phyloP scores from a whole-genome alignment of 2,329 filamentous ascomycete genomes.

The Paramyrothecium sp. region DNA sequence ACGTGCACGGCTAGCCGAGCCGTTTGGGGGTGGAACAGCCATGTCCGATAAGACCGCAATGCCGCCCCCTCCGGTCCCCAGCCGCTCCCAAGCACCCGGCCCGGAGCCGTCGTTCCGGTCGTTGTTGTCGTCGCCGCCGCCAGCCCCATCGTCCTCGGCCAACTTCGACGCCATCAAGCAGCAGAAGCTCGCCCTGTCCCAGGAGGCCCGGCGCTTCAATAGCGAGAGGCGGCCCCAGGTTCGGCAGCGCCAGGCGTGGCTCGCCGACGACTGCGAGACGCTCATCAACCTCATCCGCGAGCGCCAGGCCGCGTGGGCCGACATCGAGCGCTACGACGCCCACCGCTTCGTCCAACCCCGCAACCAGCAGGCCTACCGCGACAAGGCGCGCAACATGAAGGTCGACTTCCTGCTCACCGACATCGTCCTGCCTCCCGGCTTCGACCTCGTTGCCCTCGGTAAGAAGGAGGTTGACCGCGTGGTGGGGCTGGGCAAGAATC shows the following conservation, averaged over 20 bases:
- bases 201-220: slow-evolving; percentile 13
- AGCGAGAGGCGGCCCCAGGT: slow-evolving; percentile 12
- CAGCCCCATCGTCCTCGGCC: neutral
- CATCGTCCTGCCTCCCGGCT: slow-evolving; percentile 40
- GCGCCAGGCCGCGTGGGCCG: slow-evolving; percentile 24
- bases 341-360: slow-evolving; percentile 40
- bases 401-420: slow-evolving; percentile 48
- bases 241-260: slow-evolving; percentile 38
- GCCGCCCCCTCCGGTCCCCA: slow-evolving; percentile 5
- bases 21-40: neutral
- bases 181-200: slow-evolving; percentile 17
- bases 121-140: neutral
- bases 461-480: slow-evolving; percentile 47
- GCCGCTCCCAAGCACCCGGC: slow-evolving; percentile 3
- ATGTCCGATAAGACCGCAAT: neutral
- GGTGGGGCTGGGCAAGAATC: slow-evolving; percentile 44
- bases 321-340: slow-evolving; percentile 26
- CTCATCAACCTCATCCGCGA: slow-evolving; percentile 41
- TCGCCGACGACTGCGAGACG: slow-evolving; percentile 33
- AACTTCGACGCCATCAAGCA: slow-evolving; percentile 23
- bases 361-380: slow-evolving; percentile 55
- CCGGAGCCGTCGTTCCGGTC: slow-evolving; percentile 3
- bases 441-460: slow-evolving; percentile 49
- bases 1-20: slow-evolving; percentile 7
- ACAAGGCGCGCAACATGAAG: slow-evolving; percentile 58